These are phyloP conservation scores for Saturnispora saitoi DNA, from an alignment of 805 yeast genomes.

Conservation along the genomic window DNA sequence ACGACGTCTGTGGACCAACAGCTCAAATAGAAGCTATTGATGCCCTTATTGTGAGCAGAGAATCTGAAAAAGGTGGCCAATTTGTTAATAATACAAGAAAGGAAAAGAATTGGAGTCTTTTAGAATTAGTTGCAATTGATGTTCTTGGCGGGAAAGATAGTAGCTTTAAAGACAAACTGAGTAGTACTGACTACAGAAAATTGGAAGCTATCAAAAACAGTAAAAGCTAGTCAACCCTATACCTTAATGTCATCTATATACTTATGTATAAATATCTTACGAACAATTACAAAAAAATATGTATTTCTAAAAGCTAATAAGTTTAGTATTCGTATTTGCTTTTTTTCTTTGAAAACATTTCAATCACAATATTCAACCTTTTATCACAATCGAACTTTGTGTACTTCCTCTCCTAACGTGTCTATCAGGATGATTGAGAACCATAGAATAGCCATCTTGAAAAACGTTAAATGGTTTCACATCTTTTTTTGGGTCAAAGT, in stretches of 20 bases:
- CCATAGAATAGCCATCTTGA: slow-evolving; percentile 34
- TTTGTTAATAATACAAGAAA: slow-evolving; percentile 58
- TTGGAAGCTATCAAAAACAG: slow-evolving; percentile 21
- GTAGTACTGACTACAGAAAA: slow-evolving; percentile 73
- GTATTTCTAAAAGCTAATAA: background rate
- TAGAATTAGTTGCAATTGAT: slow-evolving; percentile 46
- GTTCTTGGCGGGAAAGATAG: slow-evolving; percentile 52
- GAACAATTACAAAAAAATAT: background rate
- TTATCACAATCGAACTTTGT: slow-evolving; percentile 55
- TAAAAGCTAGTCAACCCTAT: background rate
- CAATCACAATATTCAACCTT: slow-evolving; percentile 21
- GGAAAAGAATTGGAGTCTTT: slow-evolving; percentile 42
- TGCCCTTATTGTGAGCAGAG: slow-evolving; percentile 73
- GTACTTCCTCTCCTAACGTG: slow-evolving; percentile 44
- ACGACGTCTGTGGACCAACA: slow-evolving; percentile 93
- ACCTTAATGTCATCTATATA: background rate
- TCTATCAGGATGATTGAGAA: slow-evolving; percentile 84
- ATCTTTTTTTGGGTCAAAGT: slow-evolving; percentile 43
- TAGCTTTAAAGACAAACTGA: slow-evolving; percentile 61
- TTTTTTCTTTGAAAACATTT: background rate
- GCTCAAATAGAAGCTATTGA: slow-evolving; percentile 66
- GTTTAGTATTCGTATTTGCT: too few relatives aligned
- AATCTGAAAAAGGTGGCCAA: slow-evolving; percentile 68
- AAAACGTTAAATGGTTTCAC: slow-evolving; percentile 43
- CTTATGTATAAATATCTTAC: background rate